Base-by-base conservation (phyloP, 805 yeast genomes). In the Sugiyamaella smithiae region DNA sequence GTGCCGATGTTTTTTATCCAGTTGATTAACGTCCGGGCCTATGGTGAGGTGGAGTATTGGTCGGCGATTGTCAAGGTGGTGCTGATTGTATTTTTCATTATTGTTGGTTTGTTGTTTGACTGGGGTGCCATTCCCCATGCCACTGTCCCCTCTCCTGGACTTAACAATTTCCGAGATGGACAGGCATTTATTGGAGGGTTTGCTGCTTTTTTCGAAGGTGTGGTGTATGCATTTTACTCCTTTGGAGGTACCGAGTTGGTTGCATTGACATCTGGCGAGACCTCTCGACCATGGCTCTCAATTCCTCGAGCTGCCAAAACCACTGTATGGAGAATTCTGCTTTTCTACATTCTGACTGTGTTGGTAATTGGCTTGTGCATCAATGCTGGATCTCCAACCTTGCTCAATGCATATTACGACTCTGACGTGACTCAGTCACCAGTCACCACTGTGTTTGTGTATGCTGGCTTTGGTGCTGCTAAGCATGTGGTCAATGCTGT, bases 31-130 rank as follows among this genome's bases (percentile, higher is more conserved):
- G 81, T 78, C 31, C 67, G 67, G 53, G 72, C 77, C 40, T 66
- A 80, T 51, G 75, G 82, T 46, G 75, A 81, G 49, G 69, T 78
- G 16, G 87, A 80, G 61, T 85, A 80, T 62, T 84, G 84, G 83
- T 74, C 79, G 54, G 80, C 85, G 1, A 58, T 76, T 16, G 68
- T 84, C 64, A 85, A 85, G 63, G 78, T 85, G 36, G 51, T 83
- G 46, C 75, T 84, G 38, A 76, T 85, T 58, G 58, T 80, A 20
- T 88, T 88, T 24, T 81, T 80, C 62, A 68, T 79, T 50, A 76
- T 81, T 51, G 62, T 77, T 24, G 85, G 83, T 22, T 63, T 78
- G 19, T 52, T 60, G 44, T 78, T 72, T 43, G 78, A 78, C 55
- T 80, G 75, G 46, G 84, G 85, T 32, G 76, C 74, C 40, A 77